These are phyloP conservation scores for Blastocrithidia nonstop DNA, from an alignment of 208 protist genomes.

Conservation along the genomic window DNA sequence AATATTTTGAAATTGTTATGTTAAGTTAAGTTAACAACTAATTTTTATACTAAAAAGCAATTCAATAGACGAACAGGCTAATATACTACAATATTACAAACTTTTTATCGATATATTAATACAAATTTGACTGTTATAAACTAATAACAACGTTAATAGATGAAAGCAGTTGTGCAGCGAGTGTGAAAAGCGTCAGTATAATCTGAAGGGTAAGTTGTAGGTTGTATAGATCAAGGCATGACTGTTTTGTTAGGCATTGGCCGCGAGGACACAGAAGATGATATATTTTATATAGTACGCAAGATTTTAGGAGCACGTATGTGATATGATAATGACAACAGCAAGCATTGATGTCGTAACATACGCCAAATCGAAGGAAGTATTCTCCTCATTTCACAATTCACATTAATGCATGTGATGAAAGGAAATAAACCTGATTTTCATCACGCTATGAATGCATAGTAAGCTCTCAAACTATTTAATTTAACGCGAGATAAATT, in stretches of 20 bases:
- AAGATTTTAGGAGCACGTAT: slow-evolving; percentile 62
- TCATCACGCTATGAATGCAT: slow-evolving; percentile 73
- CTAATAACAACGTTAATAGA: no score
- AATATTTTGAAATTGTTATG: no score
- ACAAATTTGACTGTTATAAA: no score
- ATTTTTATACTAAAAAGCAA: no score
- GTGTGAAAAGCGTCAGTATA: slow-evolving; percentile 47
- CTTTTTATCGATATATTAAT: no score
- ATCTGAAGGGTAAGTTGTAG: slow-evolving; percentile 52
- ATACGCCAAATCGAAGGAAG: slow-evolving; percentile 73
- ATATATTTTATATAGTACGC: slow-evolving; percentile 63
- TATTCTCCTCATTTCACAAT: slow-evolving; percentile 82
- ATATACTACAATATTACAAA: no score
- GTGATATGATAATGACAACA: slow-evolving; percentile 42
- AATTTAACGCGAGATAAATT: slow-evolving; percentile 50
- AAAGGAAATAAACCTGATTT: slow-evolving; percentile 88
- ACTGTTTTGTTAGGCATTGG: slow-evolving; percentile 75
- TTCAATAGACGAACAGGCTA: no score
- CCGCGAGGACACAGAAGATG: slow-evolving; percentile 45
- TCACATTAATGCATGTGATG: slow-evolving; percentile 80
- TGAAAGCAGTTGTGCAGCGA: slow-evolving; percentile 81
- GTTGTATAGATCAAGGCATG: slow-evolving; percentile 53
- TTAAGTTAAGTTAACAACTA: no score
- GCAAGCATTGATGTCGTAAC: no score
- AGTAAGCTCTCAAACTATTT: slow-evolving; percentile 60